phyloP scores from a whole-genome alignment of 1,284 basidiomycete species.

The Volvariella volvacea region DNA sequence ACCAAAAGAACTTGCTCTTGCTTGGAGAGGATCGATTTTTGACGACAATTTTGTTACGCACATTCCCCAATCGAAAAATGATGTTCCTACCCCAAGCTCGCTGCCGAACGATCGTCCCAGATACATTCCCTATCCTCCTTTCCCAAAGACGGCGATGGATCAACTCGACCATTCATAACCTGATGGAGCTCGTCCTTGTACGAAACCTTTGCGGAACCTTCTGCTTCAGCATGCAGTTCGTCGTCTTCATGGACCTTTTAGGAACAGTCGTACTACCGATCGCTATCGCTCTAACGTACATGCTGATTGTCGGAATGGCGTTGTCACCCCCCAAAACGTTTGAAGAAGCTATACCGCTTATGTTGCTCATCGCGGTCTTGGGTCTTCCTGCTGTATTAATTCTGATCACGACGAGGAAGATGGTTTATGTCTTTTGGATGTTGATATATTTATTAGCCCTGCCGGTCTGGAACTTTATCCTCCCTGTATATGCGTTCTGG shows the following conservation, averaged over 20 bases:
- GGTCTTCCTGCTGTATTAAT: conserved; percentile 93
- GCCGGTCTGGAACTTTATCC: conserved; percentile 92
- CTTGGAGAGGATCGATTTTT: conserved; percentile 99
- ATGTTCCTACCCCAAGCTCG: conserved; percentile 97
- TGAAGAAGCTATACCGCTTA: conserved; percentile 89
- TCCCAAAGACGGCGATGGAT: conserved; percentile 99
- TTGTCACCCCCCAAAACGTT: conserved; percentile 81
- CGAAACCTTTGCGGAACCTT: conserved; percentile 94
- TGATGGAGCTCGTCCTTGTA: conserved; percentile 98
- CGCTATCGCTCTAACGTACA: conserved; percentile 89
- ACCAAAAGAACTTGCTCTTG: conserved; percentile 96
- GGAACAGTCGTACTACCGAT: conserved; percentile 95
- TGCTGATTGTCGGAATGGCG: conserved; percentile 79
- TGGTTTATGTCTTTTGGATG: conserved; percentile 98
- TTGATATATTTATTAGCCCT: conserved; percentile 88
- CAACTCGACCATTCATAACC: conserved; percentile 98
- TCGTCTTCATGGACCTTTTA: conserved; percentile 97
- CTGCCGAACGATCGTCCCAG: conserved; percentile 94
- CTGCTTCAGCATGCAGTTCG: conserved; percentile 97
- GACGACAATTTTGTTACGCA: conserved; percentile 89
- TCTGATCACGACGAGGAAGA: conserved; percentile 88
- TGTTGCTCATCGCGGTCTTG: conserved; percentile 85
- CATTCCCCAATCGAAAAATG: conserved; percentile 99
- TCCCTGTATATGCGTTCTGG: conserved; percentile 97
- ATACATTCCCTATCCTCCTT: conserved; percentile 88